These are phyloP conservation scores for Mycena belliarum DNA, from an alignment of 768 basidiomycete genomes.

Conservation along the genomic window DNA sequence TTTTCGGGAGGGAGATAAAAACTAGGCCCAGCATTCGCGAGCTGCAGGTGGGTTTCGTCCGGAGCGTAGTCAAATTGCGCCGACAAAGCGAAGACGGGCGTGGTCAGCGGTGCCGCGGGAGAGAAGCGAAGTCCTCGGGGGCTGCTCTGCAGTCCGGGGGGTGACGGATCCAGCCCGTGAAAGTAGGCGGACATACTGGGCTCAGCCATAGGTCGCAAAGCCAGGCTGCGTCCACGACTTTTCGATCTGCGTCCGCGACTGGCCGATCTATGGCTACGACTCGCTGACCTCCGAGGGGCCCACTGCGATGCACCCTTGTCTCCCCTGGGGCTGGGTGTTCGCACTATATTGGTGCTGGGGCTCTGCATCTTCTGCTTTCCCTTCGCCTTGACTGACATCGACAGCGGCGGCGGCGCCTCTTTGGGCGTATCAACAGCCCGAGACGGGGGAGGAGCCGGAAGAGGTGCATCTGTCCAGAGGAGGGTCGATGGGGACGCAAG, in stretches of 20 bases:
- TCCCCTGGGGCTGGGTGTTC: neutral
- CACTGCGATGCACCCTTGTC: neutral
- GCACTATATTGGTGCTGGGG: too few relatives aligned
- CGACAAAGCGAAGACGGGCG: neutral
- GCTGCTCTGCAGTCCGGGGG: neutral
- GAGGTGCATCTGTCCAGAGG: too few relatives aligned
- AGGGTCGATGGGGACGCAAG: neutral
- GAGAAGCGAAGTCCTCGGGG: neutral
- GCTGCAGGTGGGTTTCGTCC: neutral
- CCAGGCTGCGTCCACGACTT: neutral
- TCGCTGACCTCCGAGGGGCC: neutral
- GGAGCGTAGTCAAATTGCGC: neutral
- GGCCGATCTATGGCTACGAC: neutral
- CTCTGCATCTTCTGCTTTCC: constrained; percentile 7
- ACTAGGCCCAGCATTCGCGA: neutral
- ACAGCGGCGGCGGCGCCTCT: neutral
- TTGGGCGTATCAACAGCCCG: neutral
- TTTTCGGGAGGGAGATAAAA: neutral
- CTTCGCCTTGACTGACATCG: constrained; percentile 3
- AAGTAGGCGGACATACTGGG: neutral
- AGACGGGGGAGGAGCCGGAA: neutral
- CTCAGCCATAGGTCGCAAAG: neutral
- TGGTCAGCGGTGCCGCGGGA: neutral
- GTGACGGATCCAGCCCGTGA: neutral
- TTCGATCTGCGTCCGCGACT: neutral